These are phyloP conservation scores for Hylodesmum podocarpum DNA, from an alignment of 306 rosid genomes.

Conservation along the genomic window DNA sequence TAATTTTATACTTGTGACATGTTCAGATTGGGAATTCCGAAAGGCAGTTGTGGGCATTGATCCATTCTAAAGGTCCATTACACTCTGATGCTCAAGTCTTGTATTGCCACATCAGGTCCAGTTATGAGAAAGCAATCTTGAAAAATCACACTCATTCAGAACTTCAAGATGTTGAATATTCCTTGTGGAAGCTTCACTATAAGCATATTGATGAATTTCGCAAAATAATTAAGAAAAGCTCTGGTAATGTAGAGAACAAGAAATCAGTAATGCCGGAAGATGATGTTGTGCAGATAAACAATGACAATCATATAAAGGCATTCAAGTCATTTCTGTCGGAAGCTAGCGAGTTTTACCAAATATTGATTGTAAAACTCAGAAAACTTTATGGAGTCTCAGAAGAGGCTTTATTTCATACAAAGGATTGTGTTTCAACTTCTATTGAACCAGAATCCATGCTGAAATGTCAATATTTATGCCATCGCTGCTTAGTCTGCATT, in stretches of 20 bases:
- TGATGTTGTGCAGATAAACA: slow-evolving; percentile 21
- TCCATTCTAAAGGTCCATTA: background rate
- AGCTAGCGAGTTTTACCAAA: slow-evolving; percentile 42
- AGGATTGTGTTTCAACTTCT: slow-evolving; percentile 16
- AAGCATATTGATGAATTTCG: slow-evolving; percentile 78
- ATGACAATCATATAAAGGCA: slow-evolving; percentile 33
- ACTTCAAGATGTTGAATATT: slow-evolving; percentile 69
- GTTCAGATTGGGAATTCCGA: slow-evolving; percentile 5
- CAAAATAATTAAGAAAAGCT: slow-evolving; percentile 50
- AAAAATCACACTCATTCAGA: slow-evolving; percentile 23
- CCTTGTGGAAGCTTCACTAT: slow-evolving; percentile 58
- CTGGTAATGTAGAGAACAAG: slow-evolving; percentile 37
- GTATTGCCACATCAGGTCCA: background rate
- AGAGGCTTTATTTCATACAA: slow-evolving; percentile 39
- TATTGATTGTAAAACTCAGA: slow-evolving; percentile 50
- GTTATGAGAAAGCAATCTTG: background rate
- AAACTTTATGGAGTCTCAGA: slow-evolving; percentile 40
- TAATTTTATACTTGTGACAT: background rate
- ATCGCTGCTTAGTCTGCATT: slow-evolving; percentile 57
- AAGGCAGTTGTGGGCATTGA: background rate
- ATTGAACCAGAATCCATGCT: slow-evolving; percentile 41
- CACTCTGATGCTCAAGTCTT: background rate
- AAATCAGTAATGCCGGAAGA: slow-evolving; percentile 17
- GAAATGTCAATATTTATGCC: slow-evolving; percentile 48
- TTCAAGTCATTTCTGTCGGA: slow-evolving; percentile 32